phyloP scores from a whole-genome alignment of 495 filamentous ascomycete species.

The Trichoderma virens region DNA sequence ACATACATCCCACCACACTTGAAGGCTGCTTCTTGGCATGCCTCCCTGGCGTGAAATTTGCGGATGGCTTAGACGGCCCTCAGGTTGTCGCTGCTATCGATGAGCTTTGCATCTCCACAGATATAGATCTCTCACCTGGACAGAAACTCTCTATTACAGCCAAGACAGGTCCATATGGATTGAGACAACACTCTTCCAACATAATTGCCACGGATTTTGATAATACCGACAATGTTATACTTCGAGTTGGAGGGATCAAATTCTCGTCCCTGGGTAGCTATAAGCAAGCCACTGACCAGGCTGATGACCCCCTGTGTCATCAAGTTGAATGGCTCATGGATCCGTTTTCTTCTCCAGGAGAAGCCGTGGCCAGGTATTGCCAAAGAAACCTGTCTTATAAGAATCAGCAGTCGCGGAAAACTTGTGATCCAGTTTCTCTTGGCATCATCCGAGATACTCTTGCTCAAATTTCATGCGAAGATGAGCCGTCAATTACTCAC shows the following conservation, averaged over 20 bases:
- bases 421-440: background rate
- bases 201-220: background rate
- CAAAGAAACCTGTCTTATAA: background rate
- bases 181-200: background rate
- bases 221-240: background rate
- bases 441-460: background rate
- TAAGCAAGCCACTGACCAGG: background rate
- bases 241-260: background rate
- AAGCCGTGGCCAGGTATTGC: background rate
- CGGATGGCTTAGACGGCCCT: constrained; percentile 17
- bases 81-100: background rate
- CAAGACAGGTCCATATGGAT: background rate
- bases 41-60: constrained; percentile 12
- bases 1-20: constrained; percentile 37
- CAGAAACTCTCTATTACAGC: background rate
- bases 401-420: background rate
- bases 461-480: background rate
- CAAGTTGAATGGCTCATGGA: background rate
- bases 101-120: background rate
- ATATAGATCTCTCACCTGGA: background rate
- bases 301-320: background rate
- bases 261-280: background rate
- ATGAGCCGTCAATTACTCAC: background rate
- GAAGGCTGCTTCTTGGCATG: constrained; percentile 22
- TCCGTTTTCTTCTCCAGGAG: background rate